Evolutionary conservation across 2,329 filamentous ascomycete species (phyloP).

Genomic region (Ceratocystis cubensis): DNA sequence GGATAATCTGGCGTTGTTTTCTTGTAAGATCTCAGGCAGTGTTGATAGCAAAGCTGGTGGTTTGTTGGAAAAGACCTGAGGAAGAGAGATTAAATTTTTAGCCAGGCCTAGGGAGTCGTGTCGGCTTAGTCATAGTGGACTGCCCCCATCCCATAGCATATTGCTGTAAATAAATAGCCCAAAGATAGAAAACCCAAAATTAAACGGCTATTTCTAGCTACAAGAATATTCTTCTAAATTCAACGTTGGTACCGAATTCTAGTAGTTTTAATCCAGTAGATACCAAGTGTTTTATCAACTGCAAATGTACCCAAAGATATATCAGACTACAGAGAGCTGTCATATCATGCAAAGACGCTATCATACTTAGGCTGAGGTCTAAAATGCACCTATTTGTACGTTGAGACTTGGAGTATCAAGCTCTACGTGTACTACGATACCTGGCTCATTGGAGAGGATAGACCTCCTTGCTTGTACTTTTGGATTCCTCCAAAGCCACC

Average conservation of each 20-base stretch:
- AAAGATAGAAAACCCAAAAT: conserved; percentile 1
- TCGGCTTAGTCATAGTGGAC: not conserved
- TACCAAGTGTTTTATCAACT: not conserved
- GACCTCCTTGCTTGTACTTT: too few species aligned
- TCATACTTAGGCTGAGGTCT: not conserved
- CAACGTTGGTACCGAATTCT: not conserved
- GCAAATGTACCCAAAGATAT: not conserved
- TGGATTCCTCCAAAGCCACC: too few species aligned
- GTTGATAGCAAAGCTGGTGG: too few species aligned
- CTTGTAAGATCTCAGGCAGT: too few species aligned
- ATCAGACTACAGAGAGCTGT: not conserved
- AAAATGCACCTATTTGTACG: too few species aligned
- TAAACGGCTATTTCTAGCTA: not conserved
- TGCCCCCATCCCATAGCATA: not conserved
- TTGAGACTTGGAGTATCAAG: too few species aligned
- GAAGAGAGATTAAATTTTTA: too few species aligned
- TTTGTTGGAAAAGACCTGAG: too few species aligned
- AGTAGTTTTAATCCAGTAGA: too few species aligned
- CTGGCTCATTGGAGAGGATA: too few species aligned
- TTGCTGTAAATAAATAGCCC: not conserved
- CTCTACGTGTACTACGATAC: too few species aligned
- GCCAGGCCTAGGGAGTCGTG: not conserved
- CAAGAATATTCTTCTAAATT: not conserved
- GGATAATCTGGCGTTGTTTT: too few species aligned
- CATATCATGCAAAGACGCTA: not conserved